These are phyloP conservation scores for Inga leiocalycina DNA, from an alignment of 306 rosid genomes.

Conservation along the genomic window DNA sequence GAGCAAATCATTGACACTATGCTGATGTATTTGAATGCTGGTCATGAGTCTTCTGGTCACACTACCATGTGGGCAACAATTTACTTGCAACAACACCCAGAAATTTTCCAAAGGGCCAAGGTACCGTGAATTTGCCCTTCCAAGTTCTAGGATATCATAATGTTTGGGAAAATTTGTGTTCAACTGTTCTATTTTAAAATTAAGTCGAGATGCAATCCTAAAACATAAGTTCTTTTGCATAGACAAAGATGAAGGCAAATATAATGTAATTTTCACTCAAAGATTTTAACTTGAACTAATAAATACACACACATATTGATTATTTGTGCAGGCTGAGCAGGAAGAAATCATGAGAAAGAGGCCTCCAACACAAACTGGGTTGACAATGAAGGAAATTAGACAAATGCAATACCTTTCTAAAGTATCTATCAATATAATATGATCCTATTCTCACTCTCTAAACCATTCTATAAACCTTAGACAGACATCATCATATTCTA, in stretches of 20 bases:
- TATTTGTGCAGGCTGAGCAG: slow-evolving; percentile 56
- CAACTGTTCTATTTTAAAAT: too few species aligned
- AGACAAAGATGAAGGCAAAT: background rate
- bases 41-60: slow-evolving; percentile 93
- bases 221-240: background rate
- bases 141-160: too few species aligned
- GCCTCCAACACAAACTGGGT: slow-evolving; percentile 47
- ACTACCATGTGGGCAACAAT: slow-evolving; percentile 74
- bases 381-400: background rate
- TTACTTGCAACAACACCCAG: slow-evolving; percentile 50
- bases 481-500: background rate
- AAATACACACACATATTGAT: background rate
- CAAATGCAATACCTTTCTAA: background rate
- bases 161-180: too few species aligned
- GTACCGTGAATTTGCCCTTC: background rate
- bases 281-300: background rate
- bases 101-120: background rate
- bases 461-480: background rate
- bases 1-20: slow-evolving; percentile 76
- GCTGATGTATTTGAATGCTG: slow-evolving; percentile 88
- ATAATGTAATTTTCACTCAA: background rate
- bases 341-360: slow-evolving; percentile 48
- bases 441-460: too few species aligned
- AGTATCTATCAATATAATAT: background rate
- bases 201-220: too few species aligned